phyloP scores from a whole-genome alignment of 1,284 basidiomycete genomes.

The Pseudozyma sp. region DNA sequence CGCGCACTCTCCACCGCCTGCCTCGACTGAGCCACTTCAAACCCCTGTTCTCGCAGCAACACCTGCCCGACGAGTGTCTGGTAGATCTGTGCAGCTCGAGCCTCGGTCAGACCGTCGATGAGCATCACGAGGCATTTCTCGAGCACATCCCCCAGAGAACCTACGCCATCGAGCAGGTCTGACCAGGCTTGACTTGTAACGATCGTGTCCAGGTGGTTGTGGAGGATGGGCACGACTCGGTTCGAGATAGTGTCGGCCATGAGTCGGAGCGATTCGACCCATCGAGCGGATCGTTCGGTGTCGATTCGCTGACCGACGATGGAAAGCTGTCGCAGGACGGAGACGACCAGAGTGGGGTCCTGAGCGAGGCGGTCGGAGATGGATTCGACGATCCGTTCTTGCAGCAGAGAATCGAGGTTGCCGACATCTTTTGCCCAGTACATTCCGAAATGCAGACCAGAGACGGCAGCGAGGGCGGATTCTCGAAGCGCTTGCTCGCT shows the following conservation, averaged over 20 bases:
- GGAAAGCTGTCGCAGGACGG: constrained; percentile 51
- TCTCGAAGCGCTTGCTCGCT: constrained; percentile 41
- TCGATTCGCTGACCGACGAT: constrained; percentile 55
- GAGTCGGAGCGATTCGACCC: constrained; percentile 59
- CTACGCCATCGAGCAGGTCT: constrained; percentile 54
- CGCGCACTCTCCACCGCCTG: constrained; percentile 56
- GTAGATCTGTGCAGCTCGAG: constrained; percentile 48
- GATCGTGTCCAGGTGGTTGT: constrained; percentile 45
- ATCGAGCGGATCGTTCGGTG: constrained; percentile 46
- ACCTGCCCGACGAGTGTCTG: constrained; percentile 60
- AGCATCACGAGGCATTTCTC: constrained; percentile 59
- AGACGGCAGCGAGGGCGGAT: constrained; percentile 45
- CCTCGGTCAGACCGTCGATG: constrained; percentile 59
- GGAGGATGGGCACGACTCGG: constrained; percentile 43
- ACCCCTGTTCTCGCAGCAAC: constrained; percentile 55
- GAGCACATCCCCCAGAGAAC: constrained; percentile 55
- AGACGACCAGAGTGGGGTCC: constrained; percentile 31
- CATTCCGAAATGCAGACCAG: constrained; percentile 54
- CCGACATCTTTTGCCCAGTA: constrained; percentile 64
- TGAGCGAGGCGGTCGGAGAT: constrained; percentile 28
- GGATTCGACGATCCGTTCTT: constrained; percentile 47
- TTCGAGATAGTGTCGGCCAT: constrained; percentile 60
- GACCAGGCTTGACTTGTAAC: constrained; percentile 50
- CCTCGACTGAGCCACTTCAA: constrained; percentile 19
- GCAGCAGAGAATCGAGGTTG: constrained; percentile 49